A percentile compares a stretch with the other conserved stretches of the same genome.
These are phyloP conservation scores for Leucoagaricus sp. DNA, from an alignment of 1,284 basidiomycete species.

Conservation along the genomic window DNA sequence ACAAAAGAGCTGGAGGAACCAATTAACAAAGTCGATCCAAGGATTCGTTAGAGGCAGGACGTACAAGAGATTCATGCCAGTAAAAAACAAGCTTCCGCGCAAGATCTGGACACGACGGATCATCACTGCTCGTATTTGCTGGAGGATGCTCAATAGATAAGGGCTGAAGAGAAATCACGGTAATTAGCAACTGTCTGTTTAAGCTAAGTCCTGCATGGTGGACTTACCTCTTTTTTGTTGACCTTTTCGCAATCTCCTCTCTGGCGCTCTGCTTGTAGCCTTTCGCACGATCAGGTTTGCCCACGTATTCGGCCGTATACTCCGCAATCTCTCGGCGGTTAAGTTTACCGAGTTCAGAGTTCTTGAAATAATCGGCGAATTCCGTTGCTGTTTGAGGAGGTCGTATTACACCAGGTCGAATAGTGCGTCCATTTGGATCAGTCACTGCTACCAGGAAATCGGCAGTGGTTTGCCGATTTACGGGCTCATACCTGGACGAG, in stretches of 20 bases:
- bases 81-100: conserved; percentile 51
- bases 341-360: conserved; percentile 35
- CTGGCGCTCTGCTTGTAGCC: conserved; percentile 51
- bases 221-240: conserved; percentile 29
- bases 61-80: conserved; percentile 37
- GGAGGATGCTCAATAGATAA: conserved; percentile 50
- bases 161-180: conserved; percentile 31
- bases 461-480: conserved; percentile 38
- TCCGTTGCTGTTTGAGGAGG: conserved; percentile 66
- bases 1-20: conserved; percentile 44
- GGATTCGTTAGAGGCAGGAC: conserved; percentile 12
- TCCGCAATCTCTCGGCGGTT: conserved; percentile 49
- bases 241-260: conserved; percentile 51
- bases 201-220: background rate
- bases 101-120: conserved; percentile 67
- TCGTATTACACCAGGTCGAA: conserved; percentile 44
- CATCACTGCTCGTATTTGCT: conserved; percentile 73
- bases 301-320: conserved; percentile 43
- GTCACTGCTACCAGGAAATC: conserved; percentile 41
- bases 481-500: conserved; percentile 33
- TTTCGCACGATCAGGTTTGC: conserved; percentile 33
- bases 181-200: background rate
- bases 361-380: conserved; percentile 53
- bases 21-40: conserved; percentile 16
- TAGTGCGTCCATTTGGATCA: conserved; percentile 44